These are phyloP conservation scores for Plasmopara viticola DNA, from an alignment of 352 stramenopile genomes.

Conservation along the genomic window DNA sequence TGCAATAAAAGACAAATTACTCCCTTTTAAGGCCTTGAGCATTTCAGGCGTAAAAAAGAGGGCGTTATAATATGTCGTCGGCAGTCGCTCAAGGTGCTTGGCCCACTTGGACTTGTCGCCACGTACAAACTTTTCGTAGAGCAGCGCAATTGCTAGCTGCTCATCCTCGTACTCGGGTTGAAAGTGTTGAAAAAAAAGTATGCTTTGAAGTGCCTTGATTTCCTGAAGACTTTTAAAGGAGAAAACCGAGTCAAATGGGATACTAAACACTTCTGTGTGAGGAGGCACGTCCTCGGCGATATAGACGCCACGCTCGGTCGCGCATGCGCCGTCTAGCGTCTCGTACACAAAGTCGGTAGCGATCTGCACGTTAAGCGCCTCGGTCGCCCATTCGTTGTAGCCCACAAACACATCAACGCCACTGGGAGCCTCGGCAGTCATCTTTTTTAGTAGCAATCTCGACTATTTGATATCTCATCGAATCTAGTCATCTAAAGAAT, in stretches of 20 bases:
- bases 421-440: neutral
- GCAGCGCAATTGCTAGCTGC: conserved; percentile 52
- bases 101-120: conserved; percentile 46
- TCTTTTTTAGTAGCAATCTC: too few species aligned
- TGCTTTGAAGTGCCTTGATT: conserved; percentile 23
- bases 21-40: conserved; percentile 38
- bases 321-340: conserved; percentile 27
- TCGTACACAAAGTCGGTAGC: conserved; percentile 83
- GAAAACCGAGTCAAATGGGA: conserved; percentile 54
- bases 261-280: conserved; percentile 60
- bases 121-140: conserved; percentile 62
- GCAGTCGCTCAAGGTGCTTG: conserved; percentile 59
- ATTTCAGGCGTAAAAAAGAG: conserved; percentile 53
- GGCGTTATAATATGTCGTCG: conserved; percentile 56
- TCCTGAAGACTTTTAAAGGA: conserved; percentile 39
- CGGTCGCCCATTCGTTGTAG: conserved; percentile 70
- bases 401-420: conserved; percentile 40
- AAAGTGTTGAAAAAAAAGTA: conserved; percentile 49
- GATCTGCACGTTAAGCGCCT: conserved; percentile 45
- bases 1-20: conserved; percentile 59
- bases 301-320: conserved; percentile 63
- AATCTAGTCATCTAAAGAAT: too few species aligned
- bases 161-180: conserved; percentile 52
- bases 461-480: too few species aligned
- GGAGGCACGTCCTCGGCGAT: conserved; percentile 74